Evolutionary conservation across 805 yeast genomes (phyloP).

Genomic region (Wickerhamiella azymoides): DNA sequence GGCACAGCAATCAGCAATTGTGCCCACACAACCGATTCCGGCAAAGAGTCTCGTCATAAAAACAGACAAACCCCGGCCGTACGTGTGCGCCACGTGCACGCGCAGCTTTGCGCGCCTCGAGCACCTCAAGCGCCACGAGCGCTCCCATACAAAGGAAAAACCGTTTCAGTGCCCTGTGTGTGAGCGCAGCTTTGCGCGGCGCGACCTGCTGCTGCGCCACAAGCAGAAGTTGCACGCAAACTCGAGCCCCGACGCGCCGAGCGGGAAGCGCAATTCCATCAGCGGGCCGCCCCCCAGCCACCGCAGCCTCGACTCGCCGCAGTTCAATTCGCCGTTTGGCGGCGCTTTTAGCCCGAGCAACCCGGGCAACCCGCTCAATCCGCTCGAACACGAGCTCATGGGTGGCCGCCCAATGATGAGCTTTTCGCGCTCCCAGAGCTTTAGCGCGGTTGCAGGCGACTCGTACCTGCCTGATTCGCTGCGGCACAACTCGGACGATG

Average conservation of each 20-base stretch:
- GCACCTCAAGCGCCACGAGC: conserved; percentile 84
- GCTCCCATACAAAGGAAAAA: conserved; percentile 90
- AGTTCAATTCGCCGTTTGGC: neutral
- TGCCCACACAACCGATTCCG: conserved; percentile 54
- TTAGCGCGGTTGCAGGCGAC: conserved; percentile 47
- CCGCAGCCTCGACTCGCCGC: neutral
- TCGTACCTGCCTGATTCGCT: conserved; percentile 34
- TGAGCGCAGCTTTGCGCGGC: conserved; percentile 87
- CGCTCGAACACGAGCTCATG: conserved; percentile 16
- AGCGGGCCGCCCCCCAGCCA: conserved; percentile 2
- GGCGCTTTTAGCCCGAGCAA: conserved; percentile 2
- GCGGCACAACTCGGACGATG: conserved; percentile 28
- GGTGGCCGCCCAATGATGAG: conserved; percentile 5
- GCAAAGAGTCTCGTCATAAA: conserved; percentile 70
- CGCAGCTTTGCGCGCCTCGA: conserved; percentile 92
- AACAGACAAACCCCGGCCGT: conserved; percentile 91
- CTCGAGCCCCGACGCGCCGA: neutral
- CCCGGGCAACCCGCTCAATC: conserved; percentile 10
- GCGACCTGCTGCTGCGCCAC: conserved; percentile 63
- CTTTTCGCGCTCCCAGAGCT: conserved; percentile 29
- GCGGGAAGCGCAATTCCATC: conserved; percentile 8
- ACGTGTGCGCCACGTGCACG: conserved; percentile 77
- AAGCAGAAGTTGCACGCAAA: conserved; percentile 74
- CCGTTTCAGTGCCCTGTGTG: conserved; percentile 95
- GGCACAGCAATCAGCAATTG: conserved; percentile 3